Base-by-base conservation (phyloP, 2,329 filamentous ascomycete species). In the Rosellinia necatrix region DNA sequence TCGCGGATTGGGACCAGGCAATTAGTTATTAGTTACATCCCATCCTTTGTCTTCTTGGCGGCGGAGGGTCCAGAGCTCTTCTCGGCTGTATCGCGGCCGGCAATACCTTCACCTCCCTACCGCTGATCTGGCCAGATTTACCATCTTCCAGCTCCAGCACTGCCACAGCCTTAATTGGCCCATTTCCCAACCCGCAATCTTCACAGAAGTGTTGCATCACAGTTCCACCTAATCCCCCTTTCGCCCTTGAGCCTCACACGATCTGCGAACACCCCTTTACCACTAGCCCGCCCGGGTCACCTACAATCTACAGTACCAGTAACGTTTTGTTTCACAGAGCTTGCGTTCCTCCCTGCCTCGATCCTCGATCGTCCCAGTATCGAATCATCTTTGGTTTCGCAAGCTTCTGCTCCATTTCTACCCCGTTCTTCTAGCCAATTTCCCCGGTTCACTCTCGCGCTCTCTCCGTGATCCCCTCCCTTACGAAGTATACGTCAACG, bases 61-160 rank as follows among this genome's bases (percentile, higher is more conserved):
- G 34, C 32, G 41, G 35, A 54, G 54, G 42, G 38, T 30, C 52
- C 22, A 48, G 49, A 61, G 55, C 48, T 58, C 59, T 47, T 56
- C 52, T 50, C 42, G 52, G 56, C 52, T 56, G 56, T 40, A 59
- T 43, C 40, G 38, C 44, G 25, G 42, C 55, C 54, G 54, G 54
- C 49, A 49, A 54, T 53, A 50, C 38, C 47, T 58, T 63, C 43
- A 56, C 58, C 49, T 37, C 48, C 40, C 8, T 42, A 44, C 49
- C 56, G 58, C 58, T 62, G 58, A 63, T 63, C 61, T 63, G 61
- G 58, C 61, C 61, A 57, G 47, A 61, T 57, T 57, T 25, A 47
- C 43, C 40, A 40, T 44, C 25, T 30, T 40, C 51, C 48, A 51
- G 34, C 35, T 40, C 51, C 48, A 51, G 34, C 35, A 43, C 49